A percentile compares a stretch with the other conserved stretches of the same genome.
Conservation (phyloP, 306 rosid genomes). For the Medicago ruthenica region DNA sequence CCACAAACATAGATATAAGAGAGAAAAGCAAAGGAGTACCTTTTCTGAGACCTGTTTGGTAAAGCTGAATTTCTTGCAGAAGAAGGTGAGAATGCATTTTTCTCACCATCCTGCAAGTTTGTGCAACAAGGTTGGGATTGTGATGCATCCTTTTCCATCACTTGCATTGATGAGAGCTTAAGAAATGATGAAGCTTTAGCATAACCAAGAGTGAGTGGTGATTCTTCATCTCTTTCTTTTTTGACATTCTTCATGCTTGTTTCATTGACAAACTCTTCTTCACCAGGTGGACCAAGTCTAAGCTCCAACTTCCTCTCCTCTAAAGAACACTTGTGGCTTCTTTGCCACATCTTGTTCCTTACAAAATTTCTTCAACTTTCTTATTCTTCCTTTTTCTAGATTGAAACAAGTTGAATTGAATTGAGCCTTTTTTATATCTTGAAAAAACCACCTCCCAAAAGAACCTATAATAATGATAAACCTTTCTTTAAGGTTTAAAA, state of each 20-base stretch:
- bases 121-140: slow-evolving; percentile 55
- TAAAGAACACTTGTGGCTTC: slow-evolving; percentile 49
- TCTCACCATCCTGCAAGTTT: slow-evolving; percentile 43
- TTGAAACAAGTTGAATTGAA: slow-evolving; percentile 29
- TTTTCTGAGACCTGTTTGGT: slow-evolving; percentile 78
- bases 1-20: background rate
- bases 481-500: slow-evolving; percentile 10
- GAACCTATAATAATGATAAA: slow-evolving; percentile 15
- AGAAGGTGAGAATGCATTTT: slow-evolving; percentile 58
- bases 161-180: slow-evolving; percentile 54
- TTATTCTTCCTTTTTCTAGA: background rate
- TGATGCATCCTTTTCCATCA: slow-evolving; percentile 31
- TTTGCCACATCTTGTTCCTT: slow-evolving; percentile 42
- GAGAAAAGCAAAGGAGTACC: slow-evolving; percentile 53
- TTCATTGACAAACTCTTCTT: slow-evolving; percentile 55
- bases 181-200: slow-evolving; percentile 55
- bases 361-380: slow-evolving; percentile 13
- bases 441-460: background rate
- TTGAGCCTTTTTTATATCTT: background rate
- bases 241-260: slow-evolving; percentile 27
- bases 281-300: slow-evolving; percentile 92
- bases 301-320: slow-evolving; percentile 83
- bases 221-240: slow-evolving; percentile 46
- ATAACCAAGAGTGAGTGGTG: background rate
- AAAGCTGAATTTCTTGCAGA: slow-evolving; percentile 54